These are phyloP conservation scores for Lathyrus oleraceus DNA, from an alignment of 306 rosid genomes.

Conservation along the genomic window DNA sequence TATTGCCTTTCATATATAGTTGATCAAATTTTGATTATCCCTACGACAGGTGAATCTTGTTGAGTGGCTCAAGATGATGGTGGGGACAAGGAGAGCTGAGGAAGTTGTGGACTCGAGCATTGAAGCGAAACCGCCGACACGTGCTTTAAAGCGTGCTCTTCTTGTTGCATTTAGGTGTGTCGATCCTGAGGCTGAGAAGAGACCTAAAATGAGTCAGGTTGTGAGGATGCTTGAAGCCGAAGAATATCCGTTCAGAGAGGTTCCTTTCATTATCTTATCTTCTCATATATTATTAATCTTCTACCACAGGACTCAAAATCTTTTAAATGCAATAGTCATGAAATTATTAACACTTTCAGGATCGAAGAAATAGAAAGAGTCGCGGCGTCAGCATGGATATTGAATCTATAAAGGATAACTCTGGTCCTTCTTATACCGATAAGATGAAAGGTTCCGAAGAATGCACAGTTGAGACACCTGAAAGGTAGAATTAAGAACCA, in stretches of 20 bases:
- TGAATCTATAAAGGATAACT: conserved; percentile 65
- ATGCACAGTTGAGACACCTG: conserved; percentile 47
- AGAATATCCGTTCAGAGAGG: conserved; percentile 89
- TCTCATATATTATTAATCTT: neutral
- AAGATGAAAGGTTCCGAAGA: conserved; percentile 48
- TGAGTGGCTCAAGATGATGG: conserved; percentile 98
- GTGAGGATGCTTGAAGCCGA: conserved; percentile 94
- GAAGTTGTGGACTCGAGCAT: conserved; percentile 83
- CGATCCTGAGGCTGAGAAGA: conserved; percentile 83
- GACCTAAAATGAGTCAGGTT: conserved; percentile 97
- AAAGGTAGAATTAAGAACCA: conserved; percentile 51
- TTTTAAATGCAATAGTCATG: neutral
- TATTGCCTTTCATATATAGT: neutral
- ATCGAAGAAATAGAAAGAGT: conserved; percentile 79
- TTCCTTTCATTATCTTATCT: conserved; percentile 35
- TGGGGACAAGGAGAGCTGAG: conserved; percentile 84
- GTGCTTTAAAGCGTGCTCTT: conserved; percentile 80
- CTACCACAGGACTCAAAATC: neutral
- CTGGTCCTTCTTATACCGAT: conserved; percentile 49
- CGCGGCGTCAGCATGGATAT: conserved; percentile 70
- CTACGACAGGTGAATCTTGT: conserved; percentile 88
- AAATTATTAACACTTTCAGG: conserved; percentile 51
- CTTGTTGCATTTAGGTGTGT: conserved; percentile 87
- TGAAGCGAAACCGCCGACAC: conserved; percentile 70
- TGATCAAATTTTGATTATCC: conserved; percentile 29